Percentiles rank a stretch among this genome's conserved stretches.
Conservation (phyloP, 129 eudicot species). For the Tanacetum coccineum region DNA sequence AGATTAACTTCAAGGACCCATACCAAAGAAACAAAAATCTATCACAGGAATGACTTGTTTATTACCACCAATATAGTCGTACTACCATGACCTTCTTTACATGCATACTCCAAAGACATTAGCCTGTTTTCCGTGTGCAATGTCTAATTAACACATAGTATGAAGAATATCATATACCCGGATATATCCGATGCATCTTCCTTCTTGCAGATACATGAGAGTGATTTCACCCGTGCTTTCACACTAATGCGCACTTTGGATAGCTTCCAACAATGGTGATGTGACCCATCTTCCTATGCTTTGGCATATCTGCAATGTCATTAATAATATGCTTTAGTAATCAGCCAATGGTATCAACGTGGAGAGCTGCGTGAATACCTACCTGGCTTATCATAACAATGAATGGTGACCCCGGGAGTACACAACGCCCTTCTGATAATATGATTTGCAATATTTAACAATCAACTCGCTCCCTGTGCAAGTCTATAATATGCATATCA, state of each 20-base stretch:
- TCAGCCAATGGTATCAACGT: slow-evolving; percentile 1
- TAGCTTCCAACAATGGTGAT: slow-evolving; percentile 76
- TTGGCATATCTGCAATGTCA: slow-evolving; percentile 70
- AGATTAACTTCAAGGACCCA: too few relatives aligned
- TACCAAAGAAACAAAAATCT: too few relatives aligned
- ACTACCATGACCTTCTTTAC: background rate
- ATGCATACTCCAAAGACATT: background rate
- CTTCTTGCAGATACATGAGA: slow-evolving; percentile 60
- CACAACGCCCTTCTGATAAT: slow-evolving; percentile 60
- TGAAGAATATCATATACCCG: slow-evolving; percentile 39
- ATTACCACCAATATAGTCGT: too few relatives aligned
- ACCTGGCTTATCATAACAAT: slow-evolving; percentile 99
- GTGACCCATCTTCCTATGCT: slow-evolving; percentile 97
- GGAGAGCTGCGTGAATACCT: slow-evolving; percentile 4
- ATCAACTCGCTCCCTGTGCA: slow-evolving; percentile 76
- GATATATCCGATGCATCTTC: slow-evolving; percentile 38
- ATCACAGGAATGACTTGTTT: too few relatives aligned
- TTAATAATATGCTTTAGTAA: background rate
- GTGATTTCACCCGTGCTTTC: slow-evolving; percentile 59
- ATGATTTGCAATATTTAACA: slow-evolving; percentile 67
- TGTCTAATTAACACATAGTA: background rate
- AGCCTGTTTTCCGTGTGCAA: background rate
- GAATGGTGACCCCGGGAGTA: slow-evolving; percentile 71
- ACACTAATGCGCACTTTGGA: slow-evolving; percentile 69
- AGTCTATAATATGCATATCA: slow-evolving; percentile 2